Evolutionary conservation across 179 eudicot species (phyloP).

Genomic region (Kewa caespitosa): DNA sequence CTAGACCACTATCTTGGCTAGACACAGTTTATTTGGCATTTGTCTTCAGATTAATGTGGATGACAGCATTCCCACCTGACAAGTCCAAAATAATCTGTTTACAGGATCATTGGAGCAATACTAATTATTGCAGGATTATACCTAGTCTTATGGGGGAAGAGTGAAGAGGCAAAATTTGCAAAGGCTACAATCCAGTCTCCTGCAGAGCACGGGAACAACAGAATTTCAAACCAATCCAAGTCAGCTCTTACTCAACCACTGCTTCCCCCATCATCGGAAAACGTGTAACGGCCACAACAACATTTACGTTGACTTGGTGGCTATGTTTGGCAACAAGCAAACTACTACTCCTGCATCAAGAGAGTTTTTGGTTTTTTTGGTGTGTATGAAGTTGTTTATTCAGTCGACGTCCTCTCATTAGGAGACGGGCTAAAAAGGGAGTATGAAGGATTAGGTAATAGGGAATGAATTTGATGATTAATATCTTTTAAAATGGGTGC

Average conservation of each 20-base stretch:
- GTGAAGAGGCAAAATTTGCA: conserved; percentile 42
- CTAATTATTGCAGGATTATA: conserved; percentile 50
- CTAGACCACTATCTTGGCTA: neutral
- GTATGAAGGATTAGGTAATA: conserved; percentile 29
- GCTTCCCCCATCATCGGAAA: conserved; percentile 64
- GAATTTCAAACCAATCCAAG: conserved; percentile 46
- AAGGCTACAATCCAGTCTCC: conserved; percentile 49
- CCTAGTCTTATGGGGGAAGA: conserved; percentile 57
- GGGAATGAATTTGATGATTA: conserved; percentile 39
- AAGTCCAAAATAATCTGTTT: neutral
- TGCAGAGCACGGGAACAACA: conserved; percentile 59
- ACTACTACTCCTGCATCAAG: conserved; percentile 35
- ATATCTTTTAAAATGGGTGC: conserved; percentile 33
- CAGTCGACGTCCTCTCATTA: conserved; percentile 37
- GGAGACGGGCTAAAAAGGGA: conserved; percentile 27
- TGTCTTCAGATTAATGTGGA: neutral
- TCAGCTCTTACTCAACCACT: conserved; percentile 76
- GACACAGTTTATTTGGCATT: neutral
- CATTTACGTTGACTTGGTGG: conserved; percentile 8
- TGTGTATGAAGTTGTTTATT: conserved; percentile 37
- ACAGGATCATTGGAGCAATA: conserved; percentile 51
- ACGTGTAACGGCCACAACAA: conserved; percentile 41
- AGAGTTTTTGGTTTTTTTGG: conserved; percentile 25
- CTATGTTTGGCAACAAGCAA: conserved; percentile 26
- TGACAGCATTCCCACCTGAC: conserved; percentile 25